A percentile compares a stretch with the other conserved stretches of the same genome.
Evolutionary conservation across 2,329 filamentous ascomycete species (phyloP).

Genomic region (Cryphonectria japonica): DNA sequence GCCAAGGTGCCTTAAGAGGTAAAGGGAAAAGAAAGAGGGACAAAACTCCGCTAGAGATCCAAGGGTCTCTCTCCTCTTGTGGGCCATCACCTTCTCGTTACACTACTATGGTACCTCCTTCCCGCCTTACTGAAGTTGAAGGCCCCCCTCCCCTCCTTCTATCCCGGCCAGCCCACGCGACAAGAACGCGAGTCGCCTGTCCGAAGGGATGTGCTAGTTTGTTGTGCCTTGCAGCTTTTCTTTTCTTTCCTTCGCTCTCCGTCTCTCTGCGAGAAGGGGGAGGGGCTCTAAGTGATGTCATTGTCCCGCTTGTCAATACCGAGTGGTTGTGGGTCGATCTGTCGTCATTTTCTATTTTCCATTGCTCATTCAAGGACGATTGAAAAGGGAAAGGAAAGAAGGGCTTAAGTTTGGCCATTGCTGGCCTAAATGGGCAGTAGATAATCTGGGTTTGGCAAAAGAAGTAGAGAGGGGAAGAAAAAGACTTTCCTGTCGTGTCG

Average conservation of each 20-base stretch:
- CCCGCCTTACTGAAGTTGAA: too few species aligned
- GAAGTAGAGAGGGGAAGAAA: neutral
- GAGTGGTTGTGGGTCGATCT: slow-evolving; percentile 4
- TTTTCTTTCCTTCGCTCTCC: neutral
- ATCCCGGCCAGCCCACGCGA: neutral
- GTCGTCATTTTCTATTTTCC: slow-evolving; percentile 1
- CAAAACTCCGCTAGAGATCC: neutral
- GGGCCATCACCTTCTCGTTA: neutral
- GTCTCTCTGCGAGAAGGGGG: neutral
- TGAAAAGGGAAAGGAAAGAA: too few species aligned
- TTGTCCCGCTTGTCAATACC: neutral
- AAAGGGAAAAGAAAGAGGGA: neutral
- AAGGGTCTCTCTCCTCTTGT: neutral
- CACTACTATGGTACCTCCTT: neutral
- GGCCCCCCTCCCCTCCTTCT: neutral
- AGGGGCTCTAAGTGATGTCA: neutral
- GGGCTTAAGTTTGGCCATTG: neutral
- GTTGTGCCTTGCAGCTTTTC: neutral
- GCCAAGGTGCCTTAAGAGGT: neutral
- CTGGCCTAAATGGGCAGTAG: neutral
- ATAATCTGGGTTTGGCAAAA: neutral
- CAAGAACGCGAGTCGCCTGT: neutral
- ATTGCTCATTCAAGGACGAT: neutral
- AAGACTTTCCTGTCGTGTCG: neutral
- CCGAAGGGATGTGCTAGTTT: neutral